These are phyloP conservation scores for Botrytis cinerea DNA, from an alignment of 2,329 filamentous ascomycete species.

Conservation along the genomic window DNA sequence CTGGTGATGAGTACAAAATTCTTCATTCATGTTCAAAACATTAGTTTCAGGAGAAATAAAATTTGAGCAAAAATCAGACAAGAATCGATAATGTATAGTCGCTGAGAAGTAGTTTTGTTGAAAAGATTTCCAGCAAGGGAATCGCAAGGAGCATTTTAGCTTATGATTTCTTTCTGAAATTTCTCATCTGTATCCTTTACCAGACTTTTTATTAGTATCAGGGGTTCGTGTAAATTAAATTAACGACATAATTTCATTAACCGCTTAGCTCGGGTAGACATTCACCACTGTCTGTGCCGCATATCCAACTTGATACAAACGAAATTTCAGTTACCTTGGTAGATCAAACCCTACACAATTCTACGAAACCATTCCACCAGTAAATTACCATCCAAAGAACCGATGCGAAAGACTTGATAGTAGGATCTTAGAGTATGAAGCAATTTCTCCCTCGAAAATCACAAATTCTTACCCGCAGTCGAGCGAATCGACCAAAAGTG, in stretches of 20 bases:
- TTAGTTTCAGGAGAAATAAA: too few species aligned
- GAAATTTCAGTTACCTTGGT: neutral
- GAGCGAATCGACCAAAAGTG: neutral
- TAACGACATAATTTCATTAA: neutral
- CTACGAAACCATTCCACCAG: neutral
- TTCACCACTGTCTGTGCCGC: neutral
- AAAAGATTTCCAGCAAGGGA: too few species aligned
- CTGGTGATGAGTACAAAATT: neutral
- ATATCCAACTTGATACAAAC: neutral
- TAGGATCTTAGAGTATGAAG: neutral
- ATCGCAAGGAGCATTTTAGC: too few species aligned
- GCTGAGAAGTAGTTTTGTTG: neutral
- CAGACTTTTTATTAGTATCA: neutral
- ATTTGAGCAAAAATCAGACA: neutral
- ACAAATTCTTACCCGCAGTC: neutral
- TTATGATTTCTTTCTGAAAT: accelerated
- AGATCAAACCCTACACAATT: neutral
- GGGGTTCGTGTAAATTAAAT: neutral
- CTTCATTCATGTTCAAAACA: neutral
- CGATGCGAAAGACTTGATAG: accelerated
- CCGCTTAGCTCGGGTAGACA: neutral
- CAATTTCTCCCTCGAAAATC: neutral
- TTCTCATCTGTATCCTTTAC: neutral
- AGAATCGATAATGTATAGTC: neutral
- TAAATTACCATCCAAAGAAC: neutral